Evolutionary conservation across 768 basidiomycete genomes (phyloP).

Genomic region (Boletellus ananas): DNA sequence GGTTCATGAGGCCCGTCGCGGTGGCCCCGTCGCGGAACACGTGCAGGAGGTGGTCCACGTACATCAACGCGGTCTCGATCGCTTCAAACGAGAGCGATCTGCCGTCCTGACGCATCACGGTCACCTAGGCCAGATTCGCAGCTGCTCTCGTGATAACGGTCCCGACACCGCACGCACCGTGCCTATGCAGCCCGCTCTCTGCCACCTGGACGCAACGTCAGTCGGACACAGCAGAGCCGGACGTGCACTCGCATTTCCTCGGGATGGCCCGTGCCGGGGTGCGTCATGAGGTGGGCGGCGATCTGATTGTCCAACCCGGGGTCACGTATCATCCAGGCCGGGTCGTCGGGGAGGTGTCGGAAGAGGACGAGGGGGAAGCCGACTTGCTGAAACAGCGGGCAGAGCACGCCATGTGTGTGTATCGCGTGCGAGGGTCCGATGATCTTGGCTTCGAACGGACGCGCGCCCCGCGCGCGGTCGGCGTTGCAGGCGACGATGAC

Average conservation of each 20-base stretch:
- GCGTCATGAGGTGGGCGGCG: slow-evolving; percentile 28
- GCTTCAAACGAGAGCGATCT: slow-evolving; percentile 24
- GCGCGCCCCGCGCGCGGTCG: slow-evolving; percentile 22
- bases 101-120: slow-evolving; percentile 24
- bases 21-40: slow-evolving; percentile 24
- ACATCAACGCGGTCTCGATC: slow-evolving; percentile 31
- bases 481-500: slow-evolving; percentile 24
- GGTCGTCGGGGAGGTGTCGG: slow-evolving; percentile 23
- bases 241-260: slow-evolving; percentile 14
- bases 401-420: slow-evolving; percentile 20
- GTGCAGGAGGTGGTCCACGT: slow-evolving; percentile 30
- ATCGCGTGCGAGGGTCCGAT: slow-evolving; percentile 25
- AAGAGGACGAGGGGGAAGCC: slow-evolving; percentile 29
- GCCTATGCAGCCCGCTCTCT: slow-evolving; percentile 23
- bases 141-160: too few species aligned
- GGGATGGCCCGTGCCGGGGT: slow-evolving; percentile 26
- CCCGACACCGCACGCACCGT: slow-evolving; percentile 13
- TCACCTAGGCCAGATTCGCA: slow-evolving; percentile 14
- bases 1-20: slow-evolving; percentile 14
- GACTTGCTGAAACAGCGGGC: slow-evolving; percentile 26
- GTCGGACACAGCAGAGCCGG: neutral
- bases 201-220: slow-evolving; percentile 16
- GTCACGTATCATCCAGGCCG: slow-evolving; percentile 18
- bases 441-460: slow-evolving; percentile 18
- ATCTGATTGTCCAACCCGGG: slow-evolving; percentile 28